phyloP scores from a whole-genome alignment of 1,284 basidiomycete genomes.

The Bondarzewia mesenterica region DNA sequence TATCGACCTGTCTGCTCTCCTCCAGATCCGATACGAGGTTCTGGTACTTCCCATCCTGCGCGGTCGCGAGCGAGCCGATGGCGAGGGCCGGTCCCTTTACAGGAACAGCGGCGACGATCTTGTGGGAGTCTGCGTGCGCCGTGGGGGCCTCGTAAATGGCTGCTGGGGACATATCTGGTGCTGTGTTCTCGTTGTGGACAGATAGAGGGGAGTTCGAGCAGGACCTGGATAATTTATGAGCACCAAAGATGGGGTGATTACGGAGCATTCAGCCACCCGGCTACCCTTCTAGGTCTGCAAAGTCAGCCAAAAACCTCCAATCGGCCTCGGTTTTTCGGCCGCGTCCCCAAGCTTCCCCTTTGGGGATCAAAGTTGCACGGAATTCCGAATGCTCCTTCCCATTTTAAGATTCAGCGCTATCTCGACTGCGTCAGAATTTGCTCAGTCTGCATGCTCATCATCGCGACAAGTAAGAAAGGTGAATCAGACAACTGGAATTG shows the following conservation, averaged over 20 bases:
- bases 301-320: neutral
- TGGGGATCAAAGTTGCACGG: too few species aligned
- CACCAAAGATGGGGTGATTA: neutral
- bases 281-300: neutral
- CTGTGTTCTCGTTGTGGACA: neutral
- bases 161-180: slow-evolving; percentile 49
- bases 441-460: too few species aligned
- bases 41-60: slow-evolving; percentile 71
- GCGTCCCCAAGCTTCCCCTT: too few species aligned
- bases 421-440: too few species aligned
- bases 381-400: too few species aligned
- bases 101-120: slow-evolving; percentile 17
- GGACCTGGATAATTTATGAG: neutral
- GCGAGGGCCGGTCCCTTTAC: slow-evolving; percentile 43
- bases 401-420: too few species aligned
- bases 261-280: neutral
- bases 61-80: slow-evolving; percentile 67
- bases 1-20: slow-evolving; percentile 47
- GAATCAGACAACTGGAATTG: too few species aligned
- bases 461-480: too few species aligned
- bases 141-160: slow-evolving; percentile 33
- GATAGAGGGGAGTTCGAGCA: slow-evolving; percentile 1
- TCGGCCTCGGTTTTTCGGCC: slow-evolving; percentile 2
- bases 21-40: slow-evolving; percentile 52
- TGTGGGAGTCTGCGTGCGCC: slow-evolving; percentile 11